A percentile compares a stretch with the other conserved stretches of the same genome.
phyloP scores from a whole-genome alignment of 768 basidiomycete genomes.

The Xerocomellus intermedius region DNA sequence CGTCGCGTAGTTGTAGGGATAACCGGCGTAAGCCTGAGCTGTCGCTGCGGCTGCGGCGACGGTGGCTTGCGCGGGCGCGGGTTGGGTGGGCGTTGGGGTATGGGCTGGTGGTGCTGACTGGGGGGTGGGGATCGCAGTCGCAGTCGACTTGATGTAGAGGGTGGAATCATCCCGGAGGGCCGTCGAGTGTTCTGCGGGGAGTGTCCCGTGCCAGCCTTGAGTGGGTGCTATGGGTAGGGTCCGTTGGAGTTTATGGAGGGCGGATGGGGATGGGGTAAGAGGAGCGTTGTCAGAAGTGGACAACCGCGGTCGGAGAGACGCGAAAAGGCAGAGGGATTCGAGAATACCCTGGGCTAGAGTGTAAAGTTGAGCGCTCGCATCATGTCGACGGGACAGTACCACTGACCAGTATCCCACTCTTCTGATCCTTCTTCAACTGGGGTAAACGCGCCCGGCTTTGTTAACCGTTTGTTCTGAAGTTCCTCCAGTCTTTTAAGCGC shows the following conservation, averaged over 20 bases:
- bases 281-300: slow-evolving; percentile 41
- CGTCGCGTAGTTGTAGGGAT: slow-evolving; percentile 38
- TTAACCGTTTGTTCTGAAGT: slow-evolving; percentile 59
- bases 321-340: slow-evolving; percentile 63
- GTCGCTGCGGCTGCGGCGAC: slow-evolving; percentile 25
- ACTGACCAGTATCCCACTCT: slow-evolving; percentile 80
- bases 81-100: slow-evolving; percentile 33
- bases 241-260: slow-evolving; percentile 69
- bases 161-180: slow-evolving; percentile 78
- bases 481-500: slow-evolving; percentile 65
- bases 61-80: slow-evolving; percentile 22
- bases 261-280: slow-evolving; percentile 59
- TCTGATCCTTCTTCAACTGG: slow-evolving; percentile 67
- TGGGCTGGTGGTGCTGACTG: slow-evolving; percentile 34
- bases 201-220: slow-evolving; percentile 73
- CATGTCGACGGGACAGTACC: neutral
- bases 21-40: slow-evolving; percentile 31
- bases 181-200: slow-evolving; percentile 52
- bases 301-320: slow-evolving; percentile 68
- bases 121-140: slow-evolving; percentile 33
- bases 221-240: slow-evolving; percentile 61
- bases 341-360: slow-evolving; percentile 66
- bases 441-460: slow-evolving; percentile 42
- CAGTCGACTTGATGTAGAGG: slow-evolving; percentile 55
- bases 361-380: slow-evolving; percentile 13